A percentile compares a stretch with the other conserved stretches of the same genome.
Evolutionary conservation across 306 rosid species (phyloP).

Genomic region (Pyrus bretschneideri): DNA sequence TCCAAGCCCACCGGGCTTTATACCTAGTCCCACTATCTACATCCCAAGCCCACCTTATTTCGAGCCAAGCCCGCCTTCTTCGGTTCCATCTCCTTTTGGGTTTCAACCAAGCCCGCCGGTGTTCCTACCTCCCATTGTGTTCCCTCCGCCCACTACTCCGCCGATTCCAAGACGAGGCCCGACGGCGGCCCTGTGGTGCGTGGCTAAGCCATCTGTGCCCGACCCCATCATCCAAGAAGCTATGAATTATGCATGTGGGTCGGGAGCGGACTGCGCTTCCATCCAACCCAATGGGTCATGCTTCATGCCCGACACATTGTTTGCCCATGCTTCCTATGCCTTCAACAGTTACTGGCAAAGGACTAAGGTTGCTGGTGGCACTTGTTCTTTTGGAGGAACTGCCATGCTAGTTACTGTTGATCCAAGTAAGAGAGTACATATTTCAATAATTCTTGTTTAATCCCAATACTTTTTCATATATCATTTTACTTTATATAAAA

Average conservation of each 20-base stretch:
- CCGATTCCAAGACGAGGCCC: slow-evolving; percentile 47
- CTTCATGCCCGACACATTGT: slow-evolving; percentile 52
- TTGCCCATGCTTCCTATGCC: slow-evolving; percentile 85
- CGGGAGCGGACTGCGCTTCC: slow-evolving; percentile 73
- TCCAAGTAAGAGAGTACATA: slow-evolving; percentile 46
- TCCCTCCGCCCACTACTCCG: slow-evolving; percentile 72
- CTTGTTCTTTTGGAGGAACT: slow-evolving; percentile 82
- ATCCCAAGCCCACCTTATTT: slow-evolving; percentile 22
- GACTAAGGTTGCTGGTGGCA: slow-evolving; percentile 64
- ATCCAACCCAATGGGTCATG: slow-evolving; percentile 65
- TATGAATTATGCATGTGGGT: slow-evolving; percentile 87
- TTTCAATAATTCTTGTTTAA: neutral
- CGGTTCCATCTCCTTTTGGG: slow-evolving; percentile 43
- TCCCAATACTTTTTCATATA: neutral
- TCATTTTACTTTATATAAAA: neutral
- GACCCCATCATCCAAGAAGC: slow-evolving; percentile 93
- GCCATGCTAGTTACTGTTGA: slow-evolving; percentile 74
- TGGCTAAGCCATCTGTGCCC: slow-evolving; percentile 92
- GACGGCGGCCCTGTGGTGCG: slow-evolving; percentile 62
- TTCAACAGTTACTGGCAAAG: slow-evolving; percentile 91
- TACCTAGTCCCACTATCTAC: slow-evolving; percentile 9
- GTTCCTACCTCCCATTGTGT: slow-evolving; percentile 68
- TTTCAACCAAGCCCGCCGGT: slow-evolving; percentile 61
- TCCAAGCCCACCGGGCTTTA: slow-evolving; percentile 31
- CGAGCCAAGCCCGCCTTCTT: slow-evolving; percentile 48